Conservation (phyloP, 2,329 filamentous ascomycete species). For the Neopestalotiopsis clavispora region DNA sequence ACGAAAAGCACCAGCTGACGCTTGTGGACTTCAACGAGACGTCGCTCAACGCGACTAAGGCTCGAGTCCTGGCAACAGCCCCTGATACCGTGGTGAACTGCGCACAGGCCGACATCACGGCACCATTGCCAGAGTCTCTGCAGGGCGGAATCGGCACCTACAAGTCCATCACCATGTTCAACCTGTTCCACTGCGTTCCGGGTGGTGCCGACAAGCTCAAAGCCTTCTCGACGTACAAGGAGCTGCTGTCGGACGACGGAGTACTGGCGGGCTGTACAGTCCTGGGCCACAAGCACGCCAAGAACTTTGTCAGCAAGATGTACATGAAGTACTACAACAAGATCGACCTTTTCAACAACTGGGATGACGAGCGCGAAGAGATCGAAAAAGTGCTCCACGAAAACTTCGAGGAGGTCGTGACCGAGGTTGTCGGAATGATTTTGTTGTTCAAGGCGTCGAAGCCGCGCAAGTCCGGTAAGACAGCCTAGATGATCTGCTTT, state of each 20-base stretch:
- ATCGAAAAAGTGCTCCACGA: constrained; percentile 38
- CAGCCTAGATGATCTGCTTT: not conserved
- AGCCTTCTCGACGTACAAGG: constrained; percentile 38
- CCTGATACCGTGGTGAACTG: constrained; percentile 29
- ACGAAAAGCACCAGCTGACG: constrained; percentile 34
- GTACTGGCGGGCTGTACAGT: constrained; percentile 44
- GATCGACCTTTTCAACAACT: constrained; percentile 44
- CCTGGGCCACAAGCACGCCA: constrained; percentile 34
- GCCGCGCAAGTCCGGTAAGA: constrained; percentile 28
- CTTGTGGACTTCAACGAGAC: constrained; percentile 42
- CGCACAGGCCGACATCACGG: constrained; percentile 41
- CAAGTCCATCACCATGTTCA: constrained; percentile 49
- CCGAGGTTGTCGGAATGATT: constrained; percentile 41
- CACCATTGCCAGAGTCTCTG: constrained; percentile 34
- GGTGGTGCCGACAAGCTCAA: constrained; percentile 34
- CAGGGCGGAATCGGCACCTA: constrained; percentile 35
- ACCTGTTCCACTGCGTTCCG: constrained; percentile 48
- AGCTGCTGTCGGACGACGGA: constrained; percentile 38
- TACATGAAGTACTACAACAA: constrained; percentile 40
- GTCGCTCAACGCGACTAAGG: constrained; percentile 35
- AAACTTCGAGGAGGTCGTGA: constrained; percentile 44
- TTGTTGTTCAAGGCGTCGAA: constrained; percentile 42
- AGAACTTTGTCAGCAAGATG: constrained; percentile 29
- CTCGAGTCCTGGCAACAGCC: constrained; percentile 28
- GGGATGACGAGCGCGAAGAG: constrained; percentile 38